Evolutionary conservation across 2,329 filamentous ascomycete species (phyloP), one percentile per base, ranked within the genome.

Genomic region (Ceratocystiopsis minuta): DNA sequence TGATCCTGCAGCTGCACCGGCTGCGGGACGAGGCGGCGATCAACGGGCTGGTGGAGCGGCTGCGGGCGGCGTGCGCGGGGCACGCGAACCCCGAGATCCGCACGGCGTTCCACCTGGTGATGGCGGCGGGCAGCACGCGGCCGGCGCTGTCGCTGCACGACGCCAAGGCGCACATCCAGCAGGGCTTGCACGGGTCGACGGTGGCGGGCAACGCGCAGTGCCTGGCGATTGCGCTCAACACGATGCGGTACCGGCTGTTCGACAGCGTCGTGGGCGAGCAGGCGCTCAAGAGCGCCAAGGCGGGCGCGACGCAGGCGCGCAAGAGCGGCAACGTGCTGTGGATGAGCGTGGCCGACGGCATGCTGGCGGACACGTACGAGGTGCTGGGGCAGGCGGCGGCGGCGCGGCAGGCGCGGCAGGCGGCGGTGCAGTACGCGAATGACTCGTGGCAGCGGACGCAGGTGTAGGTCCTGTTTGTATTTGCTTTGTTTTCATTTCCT

Each of bases 191-290:
- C 34, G 73, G 75, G 3, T 78, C 82, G 13, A 78, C 79, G 48
- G 64, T 66, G 9, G 76, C 80, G 10, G 67, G 68, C 42, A 94
- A 94, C 55, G 74, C 74, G 28, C 81, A 92, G 49, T 79, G 87
- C 42, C 70, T 86, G n/a, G 78, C 78, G 38, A 80, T 95, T 48
- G 78, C 80, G 6, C 72, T 95, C 45, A 86, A 78, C 50, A 78
- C 90, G 49, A 92, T 95, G 80, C 80, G 81, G 41, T 76, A 72
- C 53, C 73, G 77, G 40, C 80, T 94, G 53, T 95, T 87, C 57
- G 78, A 79, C 37, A 80, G 80, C 45, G 79, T 87, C 14, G 75
- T 92, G 4, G 85, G 85, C 39, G 79, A 81, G 45, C 81, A 87
- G 56, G 79, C 80, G 0, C 67, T 83, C 45, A 86, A 86, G 60